Conservation (phyloP, 352 stramenopile species). For the Globisporangium paddicum region DNA sequence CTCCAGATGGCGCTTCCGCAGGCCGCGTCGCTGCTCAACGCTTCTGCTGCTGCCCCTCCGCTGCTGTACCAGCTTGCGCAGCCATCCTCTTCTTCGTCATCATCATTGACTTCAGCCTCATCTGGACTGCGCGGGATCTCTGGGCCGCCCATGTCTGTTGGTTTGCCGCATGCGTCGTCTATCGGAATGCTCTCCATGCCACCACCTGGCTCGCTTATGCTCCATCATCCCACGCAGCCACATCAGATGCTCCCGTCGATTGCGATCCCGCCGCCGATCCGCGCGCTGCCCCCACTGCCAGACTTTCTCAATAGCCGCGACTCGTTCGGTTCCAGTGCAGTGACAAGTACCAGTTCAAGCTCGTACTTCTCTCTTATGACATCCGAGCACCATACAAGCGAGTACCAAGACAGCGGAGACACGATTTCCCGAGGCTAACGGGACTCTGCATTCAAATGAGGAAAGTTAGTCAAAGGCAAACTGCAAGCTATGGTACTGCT, state of each 20-base stretch:
- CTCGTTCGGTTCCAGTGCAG: conserved; percentile 37
- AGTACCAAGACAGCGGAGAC: conserved; percentile 32
- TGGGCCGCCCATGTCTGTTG: conserved; percentile 18
- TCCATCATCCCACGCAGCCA: not conserved
- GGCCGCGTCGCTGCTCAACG: conserved; percentile 35
- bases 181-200: conserved; percentile 19
- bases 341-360: conserved; percentile 20
- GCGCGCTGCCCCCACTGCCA: conserved; percentile 46
- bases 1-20: conserved; percentile 48
- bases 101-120: conserved; percentile 2
- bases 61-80: conserved; percentile 18
- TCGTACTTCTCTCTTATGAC: conserved; percentile 47
- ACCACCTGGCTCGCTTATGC: conserved; percentile 1
- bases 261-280: conserved; percentile 33
- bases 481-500: not conserved
- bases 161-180: conserved; percentile 24
- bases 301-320: conserved; percentile 67
- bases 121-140: conserved; percentile 14
- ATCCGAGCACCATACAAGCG: conserved; percentile 40
- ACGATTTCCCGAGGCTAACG: conserved; percentile 42
- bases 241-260: conserved; percentile 39
- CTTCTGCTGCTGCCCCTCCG: conserved; percentile 23
- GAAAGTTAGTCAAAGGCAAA: not conserved
- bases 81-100: not conserved
- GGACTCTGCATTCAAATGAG: not conserved